Conservation (phyloP, 257 asterid genomes). For the Penstemon eatonii region DNA sequence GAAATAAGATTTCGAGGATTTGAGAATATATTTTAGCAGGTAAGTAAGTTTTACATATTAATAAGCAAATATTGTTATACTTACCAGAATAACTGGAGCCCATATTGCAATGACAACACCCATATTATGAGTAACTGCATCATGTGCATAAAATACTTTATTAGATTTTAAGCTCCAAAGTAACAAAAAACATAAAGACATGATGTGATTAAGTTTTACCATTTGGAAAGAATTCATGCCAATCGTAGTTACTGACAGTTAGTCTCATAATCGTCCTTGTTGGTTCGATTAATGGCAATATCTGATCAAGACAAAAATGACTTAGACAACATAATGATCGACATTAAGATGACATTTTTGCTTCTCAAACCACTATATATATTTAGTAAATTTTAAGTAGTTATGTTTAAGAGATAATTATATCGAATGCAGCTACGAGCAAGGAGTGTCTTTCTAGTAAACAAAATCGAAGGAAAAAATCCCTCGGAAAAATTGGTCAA, state of each 20-base stretch:
- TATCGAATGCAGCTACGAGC: no score
- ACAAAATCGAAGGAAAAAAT: no score
- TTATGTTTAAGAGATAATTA: no score
- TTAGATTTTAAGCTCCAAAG: conserved; percentile 28
- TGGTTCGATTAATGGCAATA: conserved; percentile 90
- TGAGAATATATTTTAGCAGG: conserved; percentile 20
- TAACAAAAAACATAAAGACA: conserved; percentile 17
- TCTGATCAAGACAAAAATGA: conserved; percentile 47
- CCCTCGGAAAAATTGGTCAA: no score
- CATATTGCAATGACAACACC: conserved; percentile 88
- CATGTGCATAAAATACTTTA: conserved; percentile 32
- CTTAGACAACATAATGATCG: not conserved
- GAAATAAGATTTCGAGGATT: conserved; percentile 30
- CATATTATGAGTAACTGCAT: conserved; percentile 76
- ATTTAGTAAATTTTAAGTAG: no score
- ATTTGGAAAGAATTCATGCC: conserved; percentile 96
- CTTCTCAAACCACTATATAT: no score
- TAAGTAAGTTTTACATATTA: not conserved
- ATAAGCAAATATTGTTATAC: conserved; percentile 26
- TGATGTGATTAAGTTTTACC: conserved; percentile 47
- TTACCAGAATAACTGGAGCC: conserved; percentile 88
- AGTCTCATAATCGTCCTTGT: conserved; percentile 67
- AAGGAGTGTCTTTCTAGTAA: no score
- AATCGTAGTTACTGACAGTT: conserved; percentile 70
- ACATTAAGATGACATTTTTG: no score